A percentile compares a stretch with the other conserved stretches of the same genome.
Conservation (phyloP, 768 basidiomycete species). For the Atractiella rhizophila region DNA sequence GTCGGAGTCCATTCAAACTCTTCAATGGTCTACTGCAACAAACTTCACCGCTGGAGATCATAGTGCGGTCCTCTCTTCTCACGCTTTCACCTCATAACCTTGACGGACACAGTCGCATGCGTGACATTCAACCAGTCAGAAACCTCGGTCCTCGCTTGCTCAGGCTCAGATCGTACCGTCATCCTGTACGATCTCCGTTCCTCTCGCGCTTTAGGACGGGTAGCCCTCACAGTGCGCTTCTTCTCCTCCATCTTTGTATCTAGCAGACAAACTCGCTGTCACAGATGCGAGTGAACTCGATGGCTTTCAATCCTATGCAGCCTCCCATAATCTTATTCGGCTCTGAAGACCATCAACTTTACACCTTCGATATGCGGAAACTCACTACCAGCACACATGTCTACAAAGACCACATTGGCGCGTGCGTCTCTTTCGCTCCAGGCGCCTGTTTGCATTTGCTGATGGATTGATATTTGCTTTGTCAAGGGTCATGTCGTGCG, state of each 20-base stretch:
- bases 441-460: neutral
- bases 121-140: slow-evolving; percentile 87
- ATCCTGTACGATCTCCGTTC: slow-evolving; percentile 90
- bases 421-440: slow-evolving; percentile 1
- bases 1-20: slow-evolving; percentile 2
- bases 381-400: slow-evolving; percentile 61
- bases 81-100: slow-evolving; percentile 71
- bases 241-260: neutral
- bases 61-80: slow-evolving; percentile 67
- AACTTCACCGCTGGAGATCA: slow-evolving; percentile 58
- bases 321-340: slow-evolving; percentile 75
- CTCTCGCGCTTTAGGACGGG: slow-evolving; percentile 73
- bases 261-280: neutral
- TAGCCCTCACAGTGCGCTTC: slow-evolving; percentile 41
- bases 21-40: slow-evolving; percentile 17
- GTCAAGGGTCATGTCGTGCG: slow-evolving; percentile 80
- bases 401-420: slow-evolving; percentile 79
- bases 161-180: slow-evolving; percentile 84
- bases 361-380: slow-evolving; percentile 84
- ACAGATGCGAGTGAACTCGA: slow-evolving; percentile 63
- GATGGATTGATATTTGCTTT: neutral
- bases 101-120: too few relatives aligned
- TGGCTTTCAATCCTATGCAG: slow-evolving; percentile 88
- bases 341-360: slow-evolving; percentile 96
- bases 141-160: slow-evolving; percentile 74